A percentile compares a stretch with the other conserved stretches of the same genome.
Conservation (phyloP, 2,329 filamentous ascomycete genomes). For the Rhexocercosporidium sp. region DNA sequence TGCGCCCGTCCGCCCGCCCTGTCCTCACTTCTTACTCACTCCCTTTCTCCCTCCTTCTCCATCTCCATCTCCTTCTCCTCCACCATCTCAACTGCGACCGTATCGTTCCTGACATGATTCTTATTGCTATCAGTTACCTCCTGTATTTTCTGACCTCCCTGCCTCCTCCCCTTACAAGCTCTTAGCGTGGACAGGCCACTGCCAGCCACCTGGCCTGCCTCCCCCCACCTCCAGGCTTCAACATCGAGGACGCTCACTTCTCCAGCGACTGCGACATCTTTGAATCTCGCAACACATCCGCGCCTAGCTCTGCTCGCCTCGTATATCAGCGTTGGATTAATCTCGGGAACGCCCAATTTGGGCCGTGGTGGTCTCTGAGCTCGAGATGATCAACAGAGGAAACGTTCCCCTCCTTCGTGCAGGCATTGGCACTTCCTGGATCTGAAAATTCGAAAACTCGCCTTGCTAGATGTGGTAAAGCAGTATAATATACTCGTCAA, state of each 20-base stretch:
- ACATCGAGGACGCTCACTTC: not conserved
- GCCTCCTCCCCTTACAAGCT: too few relatives aligned
- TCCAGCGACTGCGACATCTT: not conserved
- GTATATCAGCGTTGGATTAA: constrained; percentile 19
- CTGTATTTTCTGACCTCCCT: too few relatives aligned
- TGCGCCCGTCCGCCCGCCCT: not conserved
- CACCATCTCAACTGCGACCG: not conserved
- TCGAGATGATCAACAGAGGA: constrained; percentile 42
- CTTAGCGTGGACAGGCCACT: too few relatives aligned
- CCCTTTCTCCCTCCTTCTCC: constrained; percentile 1
- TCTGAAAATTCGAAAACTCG: constrained; percentile 33
- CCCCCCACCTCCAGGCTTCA: not conserved
- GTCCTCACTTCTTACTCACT: not conserved
- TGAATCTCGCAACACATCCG: constrained; percentile 11
- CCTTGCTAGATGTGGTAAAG: constrained; percentile 25
- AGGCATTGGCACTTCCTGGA: constrained; percentile 43
- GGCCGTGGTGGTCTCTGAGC: constrained; percentile 35
- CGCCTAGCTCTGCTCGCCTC: not conserved
- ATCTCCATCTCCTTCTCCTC: not conserved
- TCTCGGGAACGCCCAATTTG: constrained; percentile 29
- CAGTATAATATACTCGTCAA: constrained; percentile 29
- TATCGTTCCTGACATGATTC: not conserved
- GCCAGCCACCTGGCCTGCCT: not conserved
- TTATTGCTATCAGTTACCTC: not conserved
- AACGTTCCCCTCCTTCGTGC: constrained; percentile 41